These are phyloP conservation scores for Echites panduratus DNA, from an alignment of 257 asterid genomes.

Conservation along the genomic window DNA sequence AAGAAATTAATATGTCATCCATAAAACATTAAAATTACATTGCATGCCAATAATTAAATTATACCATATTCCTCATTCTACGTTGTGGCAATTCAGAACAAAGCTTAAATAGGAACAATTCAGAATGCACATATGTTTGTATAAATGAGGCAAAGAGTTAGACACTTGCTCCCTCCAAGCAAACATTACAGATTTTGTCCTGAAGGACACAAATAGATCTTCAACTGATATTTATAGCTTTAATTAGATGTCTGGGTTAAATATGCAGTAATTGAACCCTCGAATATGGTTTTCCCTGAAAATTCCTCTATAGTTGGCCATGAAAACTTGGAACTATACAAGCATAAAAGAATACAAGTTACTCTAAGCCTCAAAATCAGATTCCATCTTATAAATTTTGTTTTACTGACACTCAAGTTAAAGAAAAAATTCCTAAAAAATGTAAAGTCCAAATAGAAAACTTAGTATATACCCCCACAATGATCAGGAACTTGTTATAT, in stretches of 20 bases:
- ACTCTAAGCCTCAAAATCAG: too few species aligned
- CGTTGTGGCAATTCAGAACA: not conserved
- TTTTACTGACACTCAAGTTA: not conserved
- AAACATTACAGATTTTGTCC: not conserved
- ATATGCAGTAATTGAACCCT: too few species aligned
- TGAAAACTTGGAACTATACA: too few species aligned
- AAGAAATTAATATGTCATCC: conserved; percentile 11
- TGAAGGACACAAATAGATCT: not conserved
- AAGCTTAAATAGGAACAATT: not conserved
- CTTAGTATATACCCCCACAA: not conserved
- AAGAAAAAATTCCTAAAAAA: not conserved
- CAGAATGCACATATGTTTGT: too few species aligned
- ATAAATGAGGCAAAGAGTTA: not conserved
- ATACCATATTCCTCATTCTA: not conserved
- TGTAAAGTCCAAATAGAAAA: not conserved
- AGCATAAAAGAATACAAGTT: too few species aligned
- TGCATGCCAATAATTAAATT: conserved; percentile 7
- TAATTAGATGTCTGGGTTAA: not conserved
- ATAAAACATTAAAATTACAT: conserved; percentile 2
- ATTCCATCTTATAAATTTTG: too few species aligned
- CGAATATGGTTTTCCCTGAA: too few species aligned
- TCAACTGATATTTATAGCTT: not conserved
- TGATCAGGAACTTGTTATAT: not conserved
- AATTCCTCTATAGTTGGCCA: too few species aligned
- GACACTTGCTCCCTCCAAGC: not conserved